These are phyloP conservation scores for Podaxis sp. DNA, from an alignment of 768 basidiomycete genomes.

Conservation along the genomic window DNA sequence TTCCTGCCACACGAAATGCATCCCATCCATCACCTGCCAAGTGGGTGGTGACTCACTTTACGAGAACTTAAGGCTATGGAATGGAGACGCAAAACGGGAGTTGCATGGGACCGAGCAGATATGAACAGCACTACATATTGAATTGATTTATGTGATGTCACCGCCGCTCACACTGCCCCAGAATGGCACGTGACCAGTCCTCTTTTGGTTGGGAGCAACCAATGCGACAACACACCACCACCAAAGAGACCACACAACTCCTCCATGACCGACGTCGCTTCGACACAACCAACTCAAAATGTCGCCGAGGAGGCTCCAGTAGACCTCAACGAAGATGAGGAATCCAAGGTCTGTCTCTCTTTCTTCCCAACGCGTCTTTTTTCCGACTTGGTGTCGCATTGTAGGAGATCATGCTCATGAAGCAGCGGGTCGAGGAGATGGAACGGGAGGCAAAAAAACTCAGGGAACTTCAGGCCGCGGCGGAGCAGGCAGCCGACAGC, in stretches of 20 bases:
- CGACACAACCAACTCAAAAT: slow-evolving; percentile 34
- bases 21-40: not conserved
- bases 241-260: not conserved
- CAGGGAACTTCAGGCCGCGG: slow-evolving; percentile 80
- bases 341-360: slow-evolving; percentile 46
- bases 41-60: not conserved
- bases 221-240: not conserved
- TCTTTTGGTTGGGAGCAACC: not conserved
- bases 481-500: slow-evolving; percentile 48
- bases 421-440: slow-evolving; percentile 91
- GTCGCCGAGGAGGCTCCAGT: slow-evolving; percentile 32
- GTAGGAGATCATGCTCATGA: slow-evolving; percentile 90
- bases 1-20: not conserved
- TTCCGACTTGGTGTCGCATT: slow-evolving; percentile 9
- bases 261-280: slow-evolving; percentile 49
- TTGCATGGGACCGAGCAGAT: not conserved
- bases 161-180: not conserved
- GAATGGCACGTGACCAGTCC: slow-evolving; percentile 2
- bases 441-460: slow-evolving; percentile 86
- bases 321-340: slow-evolving; percentile 61
- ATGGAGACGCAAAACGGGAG: not conserved
- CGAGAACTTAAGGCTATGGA: not conserved
- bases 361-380: slow-evolving; percentile 15
- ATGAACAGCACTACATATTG: not conserved
- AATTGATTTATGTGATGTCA: not conserved